phyloP scores from a whole-genome alignment of 225 moss, liverwort and hornwort species.

The Asterella californica region DNA sequence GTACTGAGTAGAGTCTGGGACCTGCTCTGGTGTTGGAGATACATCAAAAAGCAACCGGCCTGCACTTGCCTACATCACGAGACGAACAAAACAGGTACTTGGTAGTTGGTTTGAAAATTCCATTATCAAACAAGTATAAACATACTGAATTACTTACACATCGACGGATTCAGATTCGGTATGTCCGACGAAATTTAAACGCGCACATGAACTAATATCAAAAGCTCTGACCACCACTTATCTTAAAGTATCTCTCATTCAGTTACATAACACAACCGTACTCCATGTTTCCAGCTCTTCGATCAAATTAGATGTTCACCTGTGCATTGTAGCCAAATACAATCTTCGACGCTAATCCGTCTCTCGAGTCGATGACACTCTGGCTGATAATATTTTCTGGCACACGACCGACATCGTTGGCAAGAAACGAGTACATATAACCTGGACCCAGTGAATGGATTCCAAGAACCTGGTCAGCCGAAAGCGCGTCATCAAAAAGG shows the following conservation, averaged over 20 bases:
- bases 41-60: constrained; percentile 71
- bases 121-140: neutral
- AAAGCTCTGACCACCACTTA: too few species aligned
- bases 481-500: constrained; percentile 72
- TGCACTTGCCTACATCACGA: constrained; percentile 63
- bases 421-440: constrained; percentile 81
- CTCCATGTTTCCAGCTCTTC: neutral
- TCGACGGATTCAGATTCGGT: neutral
- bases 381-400: constrained; percentile 69
- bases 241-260: neutral
- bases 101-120: neutral
- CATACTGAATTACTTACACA: neutral
- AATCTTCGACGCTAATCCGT: constrained; percentile 68
- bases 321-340: constrained; percentile 82
- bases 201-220: neutral
- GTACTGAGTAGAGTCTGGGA: constrained; percentile 52
- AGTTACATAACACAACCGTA: neutral
- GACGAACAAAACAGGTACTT: neutral
- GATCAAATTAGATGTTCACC: constrained; percentile 29
- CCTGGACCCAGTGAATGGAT: constrained; percentile 65
- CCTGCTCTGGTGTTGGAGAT: constrained; percentile 65
- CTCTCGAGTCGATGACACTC: constrained; percentile 66
- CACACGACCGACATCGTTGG: constrained; percentile 73
- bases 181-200: neutral
- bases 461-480: constrained; percentile 65